A percentile compares a stretch with the other conserved stretches of the same genome.
These are phyloP conservation scores for Russula sp. DNA, from an alignment of 768 basidiomycete species.

Conservation along the genomic window DNA sequence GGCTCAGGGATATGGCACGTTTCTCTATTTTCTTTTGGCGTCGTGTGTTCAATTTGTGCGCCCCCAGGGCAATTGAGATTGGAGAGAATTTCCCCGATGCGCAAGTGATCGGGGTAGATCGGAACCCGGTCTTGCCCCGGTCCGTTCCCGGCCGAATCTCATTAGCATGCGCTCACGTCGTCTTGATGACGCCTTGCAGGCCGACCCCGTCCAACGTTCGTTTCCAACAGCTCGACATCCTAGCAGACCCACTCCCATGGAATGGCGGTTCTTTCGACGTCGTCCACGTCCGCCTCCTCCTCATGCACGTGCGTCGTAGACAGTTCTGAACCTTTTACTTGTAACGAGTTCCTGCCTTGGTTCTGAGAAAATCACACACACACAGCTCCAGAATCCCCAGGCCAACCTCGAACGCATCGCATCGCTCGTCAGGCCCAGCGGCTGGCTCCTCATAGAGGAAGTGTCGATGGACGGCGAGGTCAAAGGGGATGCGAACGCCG, in stretches of 20 bases:
- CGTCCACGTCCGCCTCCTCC: constrained; percentile 26
- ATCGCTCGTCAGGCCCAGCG: constrained; percentile 26
- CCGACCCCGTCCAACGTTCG: constrained; percentile 24
- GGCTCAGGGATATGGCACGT: constrained; percentile 18
- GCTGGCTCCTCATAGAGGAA: constrained; percentile 29
- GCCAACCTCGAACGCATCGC: constrained; percentile 20
- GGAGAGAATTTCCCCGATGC: constrained; percentile 20
- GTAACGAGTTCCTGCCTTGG: neutral
- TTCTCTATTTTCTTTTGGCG: neutral
- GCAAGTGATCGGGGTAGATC: constrained; percentile 25
- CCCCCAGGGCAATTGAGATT: constrained; percentile 27
- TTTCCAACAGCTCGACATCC: constrained; percentile 24
- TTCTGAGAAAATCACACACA: neutral
- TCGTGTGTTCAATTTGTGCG: neutral
- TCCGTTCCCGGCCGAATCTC: neutral
- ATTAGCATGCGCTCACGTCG: neutral
- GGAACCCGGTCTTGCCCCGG: constrained; percentile 23
- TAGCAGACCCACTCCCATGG: constrained; percentile 24
- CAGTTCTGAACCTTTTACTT: neutral
- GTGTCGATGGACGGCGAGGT: constrained; percentile 2
- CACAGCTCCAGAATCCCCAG: constrained; percentile 24
- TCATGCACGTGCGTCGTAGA: constrained; percentile 24
- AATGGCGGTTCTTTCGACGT: constrained; percentile 25
- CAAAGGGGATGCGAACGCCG: neutral
- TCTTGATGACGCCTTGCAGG: neutral